A percentile compares a stretch with the other conserved stretches of the same genome.
Evolutionary conservation across 106 monocot genomes (phyloP).

Genomic region (Dendrobium chrysotoxum): DNA sequence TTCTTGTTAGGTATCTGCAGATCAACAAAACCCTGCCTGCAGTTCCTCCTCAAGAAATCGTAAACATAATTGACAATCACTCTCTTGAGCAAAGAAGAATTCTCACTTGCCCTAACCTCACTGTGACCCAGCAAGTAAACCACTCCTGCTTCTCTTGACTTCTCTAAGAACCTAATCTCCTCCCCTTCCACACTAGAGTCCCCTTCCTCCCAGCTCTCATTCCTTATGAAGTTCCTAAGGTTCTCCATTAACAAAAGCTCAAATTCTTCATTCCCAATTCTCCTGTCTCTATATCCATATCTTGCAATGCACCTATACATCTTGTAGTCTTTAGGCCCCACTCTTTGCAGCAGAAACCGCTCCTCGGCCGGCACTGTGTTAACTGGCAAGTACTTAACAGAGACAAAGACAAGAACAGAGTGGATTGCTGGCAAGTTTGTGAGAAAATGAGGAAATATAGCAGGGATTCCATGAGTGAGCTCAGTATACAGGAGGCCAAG

Average conservation of each 20-base stretch:
- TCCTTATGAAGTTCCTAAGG: constrained; percentile 31
- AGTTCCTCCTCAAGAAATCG: constrained; percentile 53
- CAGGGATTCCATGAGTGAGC: constrained; percentile 50
- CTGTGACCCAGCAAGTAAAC: constrained; percentile 41
- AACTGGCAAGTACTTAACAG: constrained; percentile 42
- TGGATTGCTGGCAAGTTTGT: constrained; percentile 64
- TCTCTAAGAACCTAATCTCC: too few species aligned
- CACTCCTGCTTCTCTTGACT: constrained; percentile 17
- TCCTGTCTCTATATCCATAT: constrained; percentile 49
- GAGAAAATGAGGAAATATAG: constrained; percentile 65
- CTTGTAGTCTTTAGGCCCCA: constrained; percentile 11
- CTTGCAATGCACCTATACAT: constrained; percentile 33
- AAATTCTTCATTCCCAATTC: constrained; percentile 22
- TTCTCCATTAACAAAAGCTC: constrained; percentile 30
- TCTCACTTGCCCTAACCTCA: constrained; percentile 41
- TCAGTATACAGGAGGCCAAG: constrained; percentile 65
- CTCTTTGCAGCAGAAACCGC: constrained; percentile 21
- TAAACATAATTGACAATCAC: constrained; percentile 37
- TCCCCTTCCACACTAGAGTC: constrained; percentile 15
- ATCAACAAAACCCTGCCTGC: constrained; percentile 19
- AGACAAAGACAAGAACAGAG: constrained; percentile 43
- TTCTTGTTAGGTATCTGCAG: constrained; percentile 52
- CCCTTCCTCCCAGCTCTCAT: constrained; percentile 5
- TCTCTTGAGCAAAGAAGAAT: constrained; percentile 41
- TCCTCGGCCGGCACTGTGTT: constrained; percentile 30